These are phyloP conservation scores for Ceratocystis harringtonii DNA, from an alignment of 2,329 filamentous ascomycete species.

Conservation along the genomic window DNA sequence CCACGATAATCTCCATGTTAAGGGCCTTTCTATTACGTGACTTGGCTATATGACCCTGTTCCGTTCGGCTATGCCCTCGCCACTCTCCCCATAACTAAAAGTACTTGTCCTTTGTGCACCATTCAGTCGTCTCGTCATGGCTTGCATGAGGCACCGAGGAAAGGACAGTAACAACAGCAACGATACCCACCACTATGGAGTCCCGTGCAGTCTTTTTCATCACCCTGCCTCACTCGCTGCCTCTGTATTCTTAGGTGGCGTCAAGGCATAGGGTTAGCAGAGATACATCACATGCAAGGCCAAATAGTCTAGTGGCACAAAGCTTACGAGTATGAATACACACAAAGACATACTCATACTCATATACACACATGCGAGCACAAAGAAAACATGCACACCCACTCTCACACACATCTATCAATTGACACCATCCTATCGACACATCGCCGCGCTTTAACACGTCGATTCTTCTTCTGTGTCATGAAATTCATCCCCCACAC, in stretches of 20 bases:
- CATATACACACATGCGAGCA: background rate
- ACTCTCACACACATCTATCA: background rate
- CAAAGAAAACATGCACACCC: background rate
- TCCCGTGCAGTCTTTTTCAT: background rate
- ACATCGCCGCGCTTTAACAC: background rate
- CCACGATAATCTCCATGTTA: background rate
- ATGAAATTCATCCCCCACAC: constrained; percentile 1
- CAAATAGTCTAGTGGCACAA: background rate
- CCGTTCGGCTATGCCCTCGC: background rate
- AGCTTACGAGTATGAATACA: background rate
- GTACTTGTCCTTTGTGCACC: background rate
- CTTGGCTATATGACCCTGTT: background rate
- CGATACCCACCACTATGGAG: background rate
- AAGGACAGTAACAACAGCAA: background rate
- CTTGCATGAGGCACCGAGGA: background rate
- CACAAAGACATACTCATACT: background rate
- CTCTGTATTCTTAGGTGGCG: background rate
- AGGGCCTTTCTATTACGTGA: background rate
- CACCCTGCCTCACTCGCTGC: background rate
- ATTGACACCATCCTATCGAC: background rate
- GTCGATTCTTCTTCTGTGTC: background rate
- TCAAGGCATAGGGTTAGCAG: background rate
- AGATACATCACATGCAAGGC: background rate
- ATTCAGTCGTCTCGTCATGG: background rate
- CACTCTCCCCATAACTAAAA: background rate